These are phyloP conservation scores for Suillus lakei DNA, from an alignment of 768 basidiomycete genomes.

Conservation along the genomic window DNA sequence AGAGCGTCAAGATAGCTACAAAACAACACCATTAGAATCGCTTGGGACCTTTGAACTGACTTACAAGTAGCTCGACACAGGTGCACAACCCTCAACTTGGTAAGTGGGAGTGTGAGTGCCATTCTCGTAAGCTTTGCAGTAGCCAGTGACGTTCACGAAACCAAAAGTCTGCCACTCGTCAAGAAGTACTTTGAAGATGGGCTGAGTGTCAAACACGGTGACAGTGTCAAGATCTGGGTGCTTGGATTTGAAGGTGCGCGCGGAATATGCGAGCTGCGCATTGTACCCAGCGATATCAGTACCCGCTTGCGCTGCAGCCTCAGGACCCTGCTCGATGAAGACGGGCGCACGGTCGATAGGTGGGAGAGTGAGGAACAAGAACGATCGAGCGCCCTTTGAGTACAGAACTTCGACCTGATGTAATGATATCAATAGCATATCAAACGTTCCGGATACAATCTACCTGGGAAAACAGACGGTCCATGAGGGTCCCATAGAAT, in stretches of 20 bases:
- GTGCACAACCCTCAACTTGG: constrained; percentile 60
- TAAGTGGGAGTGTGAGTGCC: constrained; percentile 56
- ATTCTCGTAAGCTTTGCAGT: constrained; percentile 60
- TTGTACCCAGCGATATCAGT: constrained; percentile 54
- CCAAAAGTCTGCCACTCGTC: constrained; percentile 56
- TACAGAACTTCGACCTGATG: constrained; percentile 25
- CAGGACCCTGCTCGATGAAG: constrained; percentile 44
- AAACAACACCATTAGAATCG: not conserved
- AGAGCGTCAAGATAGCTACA: constrained; percentile 62
- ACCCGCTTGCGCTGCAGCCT: constrained; percentile 30
- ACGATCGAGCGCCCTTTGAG: constrained; percentile 57
- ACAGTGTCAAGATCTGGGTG: constrained; percentile 48
- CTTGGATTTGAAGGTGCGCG: constrained; percentile 42
- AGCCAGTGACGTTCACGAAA: constrained; percentile 63
- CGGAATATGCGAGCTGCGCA: constrained; percentile 43
- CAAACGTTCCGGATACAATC: not conserved
- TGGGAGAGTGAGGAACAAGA: constrained; percentile 66
- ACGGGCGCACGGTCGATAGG: constrained; percentile 62
- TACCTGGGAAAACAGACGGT: constrained; percentile 33
- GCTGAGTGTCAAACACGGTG: constrained; percentile 58
- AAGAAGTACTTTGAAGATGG: constrained; percentile 60
- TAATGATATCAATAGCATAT: not conserved
- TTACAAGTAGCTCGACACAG: constrained; percentile 68
- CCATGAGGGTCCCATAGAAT: constrained; percentile 28
- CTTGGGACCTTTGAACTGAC: constrained; percentile 22